phyloP scores from a whole-genome alignment of 164 flowering plant genomes.

The Liriodendron chinense region DNA sequence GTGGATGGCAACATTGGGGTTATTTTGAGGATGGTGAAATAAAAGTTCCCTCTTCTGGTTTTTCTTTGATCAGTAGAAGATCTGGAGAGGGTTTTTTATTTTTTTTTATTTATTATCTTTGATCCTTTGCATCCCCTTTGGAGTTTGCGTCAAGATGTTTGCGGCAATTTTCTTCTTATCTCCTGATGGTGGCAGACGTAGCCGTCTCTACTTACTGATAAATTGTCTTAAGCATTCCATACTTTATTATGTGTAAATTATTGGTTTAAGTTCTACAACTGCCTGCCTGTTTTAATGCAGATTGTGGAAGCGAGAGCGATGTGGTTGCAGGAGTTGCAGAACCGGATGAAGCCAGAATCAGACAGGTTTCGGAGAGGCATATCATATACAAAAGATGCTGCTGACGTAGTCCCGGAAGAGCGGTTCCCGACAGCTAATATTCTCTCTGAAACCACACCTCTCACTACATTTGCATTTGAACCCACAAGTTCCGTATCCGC shows the following conservation, averaged over 20 bases:
- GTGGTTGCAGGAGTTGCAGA: conserved; percentile 49
- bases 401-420: conserved; percentile 34
- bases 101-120: too few relatives aligned
- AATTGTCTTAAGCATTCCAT: not conserved
- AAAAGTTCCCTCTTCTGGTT: too few relatives aligned
- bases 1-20: too few relatives aligned
- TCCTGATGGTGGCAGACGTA: not conserved
- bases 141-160: not conserved
- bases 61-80: too few relatives aligned
- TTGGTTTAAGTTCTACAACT: not conserved
- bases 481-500: conserved; percentile 10
- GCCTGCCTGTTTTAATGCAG: conserved; percentile 31
- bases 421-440: conserved; percentile 23
- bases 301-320: conserved; percentile 75
- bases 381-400: conserved; percentile 20
- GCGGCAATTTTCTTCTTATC: not conserved
- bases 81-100: too few relatives aligned
- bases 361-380: conserved; percentile 25
- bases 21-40: too few relatives aligned
- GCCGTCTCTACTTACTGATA: not conserved
- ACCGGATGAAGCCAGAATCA: conserved; percentile 23
- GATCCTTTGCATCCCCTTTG: too few relatives aligned
- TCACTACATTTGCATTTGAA: conserved; percentile 24
- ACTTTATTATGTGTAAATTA: not conserved
- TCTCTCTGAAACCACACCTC: conserved; percentile 24